Conservation (phyloP, 108 stramenopile genomes). For the Fragilaria radians region DNA sequence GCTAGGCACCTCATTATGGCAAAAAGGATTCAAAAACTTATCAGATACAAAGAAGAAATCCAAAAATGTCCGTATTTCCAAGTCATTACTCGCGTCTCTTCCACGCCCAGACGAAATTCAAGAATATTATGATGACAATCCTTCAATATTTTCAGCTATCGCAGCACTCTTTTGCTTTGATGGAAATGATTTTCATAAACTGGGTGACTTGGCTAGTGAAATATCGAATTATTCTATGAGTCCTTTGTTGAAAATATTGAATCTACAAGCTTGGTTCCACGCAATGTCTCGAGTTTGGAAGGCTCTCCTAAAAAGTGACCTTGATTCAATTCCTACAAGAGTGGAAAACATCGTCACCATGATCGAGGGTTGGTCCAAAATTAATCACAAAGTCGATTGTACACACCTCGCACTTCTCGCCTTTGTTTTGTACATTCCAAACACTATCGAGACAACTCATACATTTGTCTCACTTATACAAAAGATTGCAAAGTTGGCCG, state of each 20-base stretch:
- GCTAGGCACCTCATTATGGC: constrained; percentile 50
- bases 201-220: constrained; percentile 23
- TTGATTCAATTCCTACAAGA: background rate
- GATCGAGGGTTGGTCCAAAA: constrained; percentile 23
- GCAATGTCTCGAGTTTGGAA: constrained; percentile 9
- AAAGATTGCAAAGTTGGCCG: constrained; percentile 25
- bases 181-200: constrained; percentile 12
- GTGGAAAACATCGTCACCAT: background rate
- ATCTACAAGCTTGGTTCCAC: constrained; percentile 34
- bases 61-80: constrained; percentile 5
- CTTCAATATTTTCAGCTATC: constrained; percentile 28
- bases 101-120: constrained; percentile 23
- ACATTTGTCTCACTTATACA: constrained; percentile 6
- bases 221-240: constrained; percentile 17
- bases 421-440: constrained; percentile 25
- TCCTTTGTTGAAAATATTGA: constrained; percentile 23
- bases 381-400: constrained; percentile 20
- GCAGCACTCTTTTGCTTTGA: constrained; percentile 41
- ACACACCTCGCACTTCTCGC: constrained; percentile 20
- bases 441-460: constrained; percentile 8
- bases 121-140: constrained; percentile 29
- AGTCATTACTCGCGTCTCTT: constrained; percentile 19
- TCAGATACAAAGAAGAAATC: constrained; percentile 7
- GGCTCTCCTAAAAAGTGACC: background rate
- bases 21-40: constrained; percentile 11